Base-by-base conservation (phyloP, 2,329 filamentous ascomycete species). In the Penicillium fuscoglaucum region DNA sequence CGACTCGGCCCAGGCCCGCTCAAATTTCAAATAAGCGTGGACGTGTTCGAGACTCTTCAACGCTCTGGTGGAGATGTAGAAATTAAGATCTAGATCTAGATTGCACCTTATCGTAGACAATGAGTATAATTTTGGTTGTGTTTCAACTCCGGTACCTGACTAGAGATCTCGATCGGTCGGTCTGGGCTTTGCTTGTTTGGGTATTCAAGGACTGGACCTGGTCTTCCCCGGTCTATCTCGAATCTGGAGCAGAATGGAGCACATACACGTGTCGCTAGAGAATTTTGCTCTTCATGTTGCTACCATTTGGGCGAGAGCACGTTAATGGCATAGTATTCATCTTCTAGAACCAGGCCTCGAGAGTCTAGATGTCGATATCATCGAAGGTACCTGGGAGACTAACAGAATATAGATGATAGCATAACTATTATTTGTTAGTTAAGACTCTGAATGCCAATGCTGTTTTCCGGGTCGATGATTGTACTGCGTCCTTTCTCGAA, bases 1-100 rank as follows among this genome's bases (percentile, higher is more conserved):
- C 49, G 48, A 57, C 13, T 48, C 15, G 26, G 21, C 5, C 26
- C 12, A n/a, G 12, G 10, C 10, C n/a, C 31, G 31, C 21, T 49
- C 8, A 35, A 19, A 24, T 35, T 35, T 28, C n/a, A 40, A 24
- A 24, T 15, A 6, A 24, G 4, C 0, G 6, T 43, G 15, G 10
- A 9, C 15, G 6, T 46, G 48, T 41, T 53, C 55, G 15, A 52
- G 41, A 21, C 55, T 46, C 31, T 41, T n/a, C 10, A 35, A 17
- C 29, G 37, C 37, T 50, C 43, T 12, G 5, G 29, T 43, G 19
- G 19, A 43, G 37, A 50, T 43, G n/a, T 9, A 24, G 26, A 33
- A 13, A 37, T 44, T 50, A 31, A 50, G 26, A 13, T 35, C 37
- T 12, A 55, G 52, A 50, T 50, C 37, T 55, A 44, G 45, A 49